Conservation (phyloP, 2,329 filamentous ascomycete genomes). For the Ambrosiella beaveri region DNA sequence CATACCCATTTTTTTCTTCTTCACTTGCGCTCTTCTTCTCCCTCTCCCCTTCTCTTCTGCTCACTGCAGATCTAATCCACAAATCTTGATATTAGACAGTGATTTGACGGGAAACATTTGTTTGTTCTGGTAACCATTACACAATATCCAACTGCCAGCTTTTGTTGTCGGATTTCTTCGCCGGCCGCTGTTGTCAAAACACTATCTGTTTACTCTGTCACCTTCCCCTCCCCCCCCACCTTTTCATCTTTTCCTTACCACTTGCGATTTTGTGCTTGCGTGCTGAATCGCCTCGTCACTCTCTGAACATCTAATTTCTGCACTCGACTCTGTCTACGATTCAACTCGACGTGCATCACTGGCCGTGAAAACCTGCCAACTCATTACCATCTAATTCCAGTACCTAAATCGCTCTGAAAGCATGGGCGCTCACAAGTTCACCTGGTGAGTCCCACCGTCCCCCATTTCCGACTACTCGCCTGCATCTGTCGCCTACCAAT, state of each 20-base stretch:
- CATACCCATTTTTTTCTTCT: constrained; percentile 1
- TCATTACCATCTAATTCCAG: not conserved
- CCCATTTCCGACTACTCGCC: not conserved
- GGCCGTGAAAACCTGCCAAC: not conserved
- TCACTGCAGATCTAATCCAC: constrained; percentile 1
- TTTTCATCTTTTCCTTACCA: not conserved
- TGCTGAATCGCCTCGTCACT: not conserved
- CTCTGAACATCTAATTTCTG: not conserved
- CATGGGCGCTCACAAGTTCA: constrained; percentile 12
- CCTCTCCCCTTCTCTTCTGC: not conserved
- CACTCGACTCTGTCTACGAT: not conserved
- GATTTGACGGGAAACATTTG: not conserved
- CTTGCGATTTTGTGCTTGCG: not conserved
- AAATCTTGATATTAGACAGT: not conserved
- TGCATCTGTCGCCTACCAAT: not conserved
- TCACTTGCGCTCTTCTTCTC: not conserved
- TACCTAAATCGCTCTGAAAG: constrained; percentile 8
- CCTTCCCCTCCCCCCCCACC: not conserved
- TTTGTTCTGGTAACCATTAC: not conserved
- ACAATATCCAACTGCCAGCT: not conserved
- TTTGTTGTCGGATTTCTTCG: not conserved
- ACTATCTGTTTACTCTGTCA: not conserved
- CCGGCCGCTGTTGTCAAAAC: constrained; percentile 4
- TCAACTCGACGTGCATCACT: not conserved
- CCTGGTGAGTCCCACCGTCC: constrained; percentile 8